Evolutionary conservation across 1,139 yeast genomes (phyloP), one percentile per base, ranked within the genome.

Genomic region (Hyphopichia khmerensis): DNA sequence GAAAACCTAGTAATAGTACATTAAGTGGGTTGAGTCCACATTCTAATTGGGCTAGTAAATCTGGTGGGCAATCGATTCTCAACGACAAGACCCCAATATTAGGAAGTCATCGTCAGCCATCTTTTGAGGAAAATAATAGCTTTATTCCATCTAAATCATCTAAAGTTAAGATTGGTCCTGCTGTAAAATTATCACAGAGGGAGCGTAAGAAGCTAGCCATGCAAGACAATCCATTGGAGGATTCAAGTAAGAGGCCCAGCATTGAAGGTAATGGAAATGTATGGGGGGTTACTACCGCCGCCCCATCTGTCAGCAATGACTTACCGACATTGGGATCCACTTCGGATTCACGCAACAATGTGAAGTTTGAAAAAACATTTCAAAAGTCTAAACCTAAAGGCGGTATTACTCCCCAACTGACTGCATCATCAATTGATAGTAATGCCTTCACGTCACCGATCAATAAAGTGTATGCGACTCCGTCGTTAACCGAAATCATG

Each of bases 141-240:
- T 31, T 33, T 11, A 16, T 15, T 27, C 33, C 27, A 17, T 34
- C 39, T 10, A 51, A 45, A 27, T 63, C 55, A 44, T 44, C 43
- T 2, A 69, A 64, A 44, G 50, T 58, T 9, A 70, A 62, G 49
- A 56, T 72, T 19, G 69, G 69, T 0, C 36, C 36, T 7, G 59
- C 64, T 1, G 47, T 59, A 23, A 65, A 67, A 48, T 51, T 77
- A 8, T 77, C 84, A 2, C 84, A 79, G 49, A 77, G 76, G 51
- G 82, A 79, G 52, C 57, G 83, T 24, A 75, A 74, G 53, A 69
- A 65, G 44, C 51, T 60, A n/a, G 39, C 39, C 6, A n/a, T 17
- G 33, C 40, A 24, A 33, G 26, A 36, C 4, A 15, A 11, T 17
- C 8, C n/a, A 3, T 5, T 3, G 6, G 15, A 14, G 3, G 19